Percentiles rank a stretch among this genome's conserved stretches.
Evolutionary conservation across 2,329 filamentous ascomycete genomes (phyloP).

Genomic region (Cladosporium sp.): DNA sequence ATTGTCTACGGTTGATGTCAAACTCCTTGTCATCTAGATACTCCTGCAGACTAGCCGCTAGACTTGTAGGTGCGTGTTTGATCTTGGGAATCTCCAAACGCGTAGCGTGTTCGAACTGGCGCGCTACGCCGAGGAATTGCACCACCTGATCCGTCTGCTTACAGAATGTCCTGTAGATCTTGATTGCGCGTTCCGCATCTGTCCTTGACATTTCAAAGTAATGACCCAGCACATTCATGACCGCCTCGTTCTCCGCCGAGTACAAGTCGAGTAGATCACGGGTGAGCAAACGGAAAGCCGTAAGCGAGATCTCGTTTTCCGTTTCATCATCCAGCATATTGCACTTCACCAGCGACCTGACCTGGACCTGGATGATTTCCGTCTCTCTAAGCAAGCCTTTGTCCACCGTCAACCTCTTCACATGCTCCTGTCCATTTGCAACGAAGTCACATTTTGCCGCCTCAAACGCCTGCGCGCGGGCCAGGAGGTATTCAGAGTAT

Average conservation of each 20-base stretch:
- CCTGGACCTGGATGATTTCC: conserved; percentile 84
- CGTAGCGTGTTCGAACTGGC: conserved; percentile 89
- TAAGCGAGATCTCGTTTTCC: conserved; percentile 95
- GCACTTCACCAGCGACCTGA: conserved; percentile 81
- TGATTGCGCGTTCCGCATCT: conserved; percentile 87
- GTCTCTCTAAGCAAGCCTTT: conserved; percentile 92
- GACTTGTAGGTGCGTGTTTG: conserved; percentile 91
- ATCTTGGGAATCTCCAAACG: conserved; percentile 92
- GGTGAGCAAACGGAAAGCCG: conserved; percentile 87
- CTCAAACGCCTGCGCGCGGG: conserved; percentile 78
- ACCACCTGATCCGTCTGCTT: conserved; percentile 92
- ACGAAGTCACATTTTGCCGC: conserved; percentile 91
- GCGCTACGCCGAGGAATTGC: conserved; percentile 80
- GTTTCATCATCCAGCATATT: conserved; percentile 85
- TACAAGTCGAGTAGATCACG: conserved; percentile 87
- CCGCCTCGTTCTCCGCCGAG: conserved; percentile 92
- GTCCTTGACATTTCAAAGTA: conserved; percentile 98
- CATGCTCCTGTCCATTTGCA: conserved; percentile 72
- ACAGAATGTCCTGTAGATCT: conserved; percentile 89
- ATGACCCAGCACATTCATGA: conserved; percentile 93
- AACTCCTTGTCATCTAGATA: conserved; percentile 95
- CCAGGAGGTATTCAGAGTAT: conserved; percentile 83
- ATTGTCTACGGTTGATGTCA: conserved; percentile 88
- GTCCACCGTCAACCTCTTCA: conserved; percentile 84
- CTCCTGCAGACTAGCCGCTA: conserved; percentile 87